Percentiles rank a stretch among this genome's conserved stretches.
Evolutionary conservation across 768 basidiomycete species (phyloP).

Genomic region (Obba rivulosa): DNA sequence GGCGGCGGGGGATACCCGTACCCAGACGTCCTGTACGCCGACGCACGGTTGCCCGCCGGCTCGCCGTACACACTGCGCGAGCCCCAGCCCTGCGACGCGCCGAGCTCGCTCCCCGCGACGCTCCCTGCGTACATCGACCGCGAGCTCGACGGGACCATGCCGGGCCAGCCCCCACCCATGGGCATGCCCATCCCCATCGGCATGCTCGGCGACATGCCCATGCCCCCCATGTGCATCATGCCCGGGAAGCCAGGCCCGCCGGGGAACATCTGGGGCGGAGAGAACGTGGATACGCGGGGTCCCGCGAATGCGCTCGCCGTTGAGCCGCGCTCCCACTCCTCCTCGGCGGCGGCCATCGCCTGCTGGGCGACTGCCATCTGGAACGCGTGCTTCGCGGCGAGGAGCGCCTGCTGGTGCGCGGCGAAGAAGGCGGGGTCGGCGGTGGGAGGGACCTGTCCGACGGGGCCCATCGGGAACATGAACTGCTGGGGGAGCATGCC

Average conservation of each 20-base stretch:
- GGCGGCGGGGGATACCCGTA: slow-evolving; percentile 2
- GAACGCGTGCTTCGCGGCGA: slow-evolving; percentile 83
- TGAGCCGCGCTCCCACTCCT: slow-evolving; percentile 86
- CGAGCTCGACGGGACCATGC: slow-evolving; percentile 41
- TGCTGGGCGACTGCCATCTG: slow-evolving; percentile 90
- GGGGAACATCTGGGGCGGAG: slow-evolving; percentile 15
- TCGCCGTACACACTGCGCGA: slow-evolving; percentile 73
- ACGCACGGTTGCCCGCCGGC: slow-evolving; percentile 24
- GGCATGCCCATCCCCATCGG: slow-evolving; percentile 18
- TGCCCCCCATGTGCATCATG: slow-evolving; percentile 36
- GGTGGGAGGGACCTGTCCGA: slow-evolving; percentile 31
- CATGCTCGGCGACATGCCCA: slow-evolving; percentile 19
- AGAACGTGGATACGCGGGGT: slow-evolving; percentile 25
- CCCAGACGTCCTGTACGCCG: slow-evolving; percentile 16
- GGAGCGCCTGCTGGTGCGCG: slow-evolving; percentile 86
- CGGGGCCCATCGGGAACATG: slow-evolving; percentile 20
- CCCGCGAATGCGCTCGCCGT: slow-evolving; percentile 30
- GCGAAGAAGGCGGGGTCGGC: slow-evolving; percentile 56
- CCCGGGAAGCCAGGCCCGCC: slow-evolving; percentile 5
- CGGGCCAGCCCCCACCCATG: slow-evolving; percentile 24
- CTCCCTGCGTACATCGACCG: slow-evolving; percentile 62
- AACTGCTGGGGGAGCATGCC: slow-evolving; percentile 31
- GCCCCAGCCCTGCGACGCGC: slow-evolving; percentile 38
- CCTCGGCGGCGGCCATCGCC: slow-evolving; percentile 82
- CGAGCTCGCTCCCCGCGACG: slow-evolving; percentile 45